Conservation (phyloP, 1,284 basidiomycete species). For the Tilletia setariae region DNA sequence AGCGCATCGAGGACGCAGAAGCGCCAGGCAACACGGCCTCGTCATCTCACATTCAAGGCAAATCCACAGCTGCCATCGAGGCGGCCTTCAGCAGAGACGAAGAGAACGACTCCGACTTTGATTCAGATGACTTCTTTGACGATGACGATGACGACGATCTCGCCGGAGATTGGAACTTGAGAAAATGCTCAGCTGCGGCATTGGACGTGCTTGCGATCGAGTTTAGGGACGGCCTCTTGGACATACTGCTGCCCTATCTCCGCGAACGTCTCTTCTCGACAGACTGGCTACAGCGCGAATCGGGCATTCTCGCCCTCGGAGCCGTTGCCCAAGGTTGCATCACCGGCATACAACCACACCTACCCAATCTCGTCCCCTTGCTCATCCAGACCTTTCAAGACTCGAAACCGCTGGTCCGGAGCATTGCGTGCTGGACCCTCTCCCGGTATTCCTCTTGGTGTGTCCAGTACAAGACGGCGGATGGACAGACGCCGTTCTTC, state of each 20-base stretch:
- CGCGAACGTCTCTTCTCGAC: slow-evolving; percentile 89
- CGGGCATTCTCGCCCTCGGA: slow-evolving; percentile 90
- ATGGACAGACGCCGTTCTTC: slow-evolving; percentile 85
- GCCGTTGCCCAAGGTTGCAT: slow-evolving; percentile 99
- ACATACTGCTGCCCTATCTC: slow-evolving; percentile 80
- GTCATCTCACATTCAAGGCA: slow-evolving; percentile 38
- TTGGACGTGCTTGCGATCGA: slow-evolving; percentile 93
- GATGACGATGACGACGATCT: slow-evolving; percentile 94
- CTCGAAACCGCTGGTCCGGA: slow-evolving; percentile 92
- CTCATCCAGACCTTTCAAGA: slow-evolving; percentile 85
- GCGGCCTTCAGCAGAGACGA: slow-evolving; percentile 53
- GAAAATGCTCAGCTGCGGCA: slow-evolving; percentile 96
- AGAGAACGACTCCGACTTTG: slow-evolving; percentile 72
- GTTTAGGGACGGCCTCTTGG: slow-evolving; percentile 80
- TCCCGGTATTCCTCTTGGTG: slow-evolving; percentile 99
- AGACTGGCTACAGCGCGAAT: slow-evolving; percentile 93
- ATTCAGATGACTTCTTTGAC: slow-evolving; percentile 76
- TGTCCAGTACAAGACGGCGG: slow-evolving; percentile 70
- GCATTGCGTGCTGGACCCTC: slow-evolving; percentile 98
- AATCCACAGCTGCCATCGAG: slow-evolving; percentile 58
- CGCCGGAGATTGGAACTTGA: slow-evolving; percentile 96
- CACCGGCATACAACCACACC: slow-evolving; percentile 87
- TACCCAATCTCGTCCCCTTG: slow-evolving; percentile 87
- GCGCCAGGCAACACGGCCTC: slow-evolving; percentile 46
- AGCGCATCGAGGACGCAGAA: slow-evolving; percentile 41